Evolutionary conservation across 345 rosid species (phyloP).

Genomic region (Aurinia saxatilis): DNA sequence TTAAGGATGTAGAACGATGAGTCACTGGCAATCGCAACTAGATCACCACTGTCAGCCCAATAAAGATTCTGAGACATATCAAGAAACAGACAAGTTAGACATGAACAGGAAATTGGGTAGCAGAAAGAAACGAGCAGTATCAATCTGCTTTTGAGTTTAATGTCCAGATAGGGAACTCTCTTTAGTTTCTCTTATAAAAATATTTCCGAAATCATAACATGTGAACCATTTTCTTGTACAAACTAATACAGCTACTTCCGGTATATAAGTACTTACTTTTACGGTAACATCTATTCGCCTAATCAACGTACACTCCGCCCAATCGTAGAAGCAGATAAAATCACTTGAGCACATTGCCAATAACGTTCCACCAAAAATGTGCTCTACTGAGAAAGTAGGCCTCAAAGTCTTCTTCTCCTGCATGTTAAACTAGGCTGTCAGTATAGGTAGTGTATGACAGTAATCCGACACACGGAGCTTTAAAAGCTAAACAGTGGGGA

Average conservation of each 20-base stretch:
- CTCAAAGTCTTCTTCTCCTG: constrained; percentile 87
- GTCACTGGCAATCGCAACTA: constrained; percentile 90
- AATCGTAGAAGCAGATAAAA: constrained; percentile 95
- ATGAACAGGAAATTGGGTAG: neutral
- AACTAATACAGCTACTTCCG: neutral
- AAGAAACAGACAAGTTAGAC: constrained; percentile 12
- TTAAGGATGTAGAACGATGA: constrained; percentile 92
- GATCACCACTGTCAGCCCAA: constrained; percentile 99
- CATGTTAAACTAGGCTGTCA: constrained; percentile 22
- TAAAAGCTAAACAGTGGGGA: neutral
- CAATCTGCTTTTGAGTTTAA: neutral
- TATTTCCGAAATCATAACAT: neutral
- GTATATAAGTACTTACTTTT: constrained; percentile 50
- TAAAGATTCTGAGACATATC: constrained; percentile 62
- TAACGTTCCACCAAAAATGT: constrained; percentile 73
- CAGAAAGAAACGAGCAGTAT: constrained; percentile 7
- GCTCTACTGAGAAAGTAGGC: constrained; percentile 91
- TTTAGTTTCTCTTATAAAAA: neutral
- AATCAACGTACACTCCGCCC: constrained; percentile 93
- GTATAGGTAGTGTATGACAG: neutral
- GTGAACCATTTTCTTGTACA: neutral
- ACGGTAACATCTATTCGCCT: constrained; percentile 91
- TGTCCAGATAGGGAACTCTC: neutral
- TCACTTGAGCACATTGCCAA: constrained; percentile 97
- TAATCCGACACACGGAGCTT: neutral